A percentile compares a stretch with the other conserved stretches of the same genome.
These are phyloP conservation scores for Ogataea dorogensis DNA, from an alignment of 805 yeast species.

Conservation along the genomic window DNA sequence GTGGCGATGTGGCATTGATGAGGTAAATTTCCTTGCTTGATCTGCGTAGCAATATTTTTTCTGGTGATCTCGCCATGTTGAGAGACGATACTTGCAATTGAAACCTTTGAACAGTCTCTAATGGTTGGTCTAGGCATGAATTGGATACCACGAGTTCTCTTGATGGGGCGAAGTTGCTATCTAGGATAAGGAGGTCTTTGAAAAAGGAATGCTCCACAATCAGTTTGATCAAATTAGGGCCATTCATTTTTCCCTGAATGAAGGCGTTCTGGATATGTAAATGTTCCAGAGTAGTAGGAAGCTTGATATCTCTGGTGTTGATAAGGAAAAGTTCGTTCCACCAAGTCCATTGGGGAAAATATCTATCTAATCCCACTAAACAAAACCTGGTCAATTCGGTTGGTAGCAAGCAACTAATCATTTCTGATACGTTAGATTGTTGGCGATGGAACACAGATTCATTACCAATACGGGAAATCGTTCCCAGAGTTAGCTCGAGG, in stretches of 20 bases:
- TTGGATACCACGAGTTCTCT: slow-evolving; percentile 6
- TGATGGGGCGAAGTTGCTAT: slow-evolving; percentile 5
- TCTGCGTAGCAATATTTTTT: slow-evolving; percentile 12
- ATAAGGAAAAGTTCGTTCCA: slow-evolving; percentile 16
- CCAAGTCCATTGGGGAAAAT: slow-evolving; percentile 19
- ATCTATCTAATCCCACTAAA: slow-evolving; percentile 11
- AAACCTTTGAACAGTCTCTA: background rate
- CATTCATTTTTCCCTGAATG: slow-evolving; percentile 6
- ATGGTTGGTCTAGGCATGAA: slow-evolving; percentile 7
- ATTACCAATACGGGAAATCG: slow-evolving; percentile 13
- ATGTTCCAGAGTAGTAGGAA: slow-evolving; percentile 4
- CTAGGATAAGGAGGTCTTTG: slow-evolving; percentile 5
- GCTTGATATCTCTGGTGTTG: slow-evolving; percentile 6
- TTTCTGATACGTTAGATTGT: slow-evolving; percentile 6
- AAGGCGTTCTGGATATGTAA: slow-evolving; percentile 12
- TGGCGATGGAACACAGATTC: slow-evolving; percentile 13
- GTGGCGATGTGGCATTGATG: slow-evolving; percentile 11
- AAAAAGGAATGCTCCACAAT: slow-evolving; percentile 11
- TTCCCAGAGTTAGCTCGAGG: slow-evolving; percentile 5
- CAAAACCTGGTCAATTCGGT: slow-evolving; percentile 3
- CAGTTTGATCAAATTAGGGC: slow-evolving; percentile 8
- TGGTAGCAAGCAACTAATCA: slow-evolving; percentile 11
- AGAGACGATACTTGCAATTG: slow-evolving; percentile 1
- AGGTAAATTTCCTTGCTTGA: slow-evolving; percentile 7
- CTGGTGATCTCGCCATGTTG: slow-evolving; percentile 6